A percentile compares a stretch with the other conserved stretches of the same genome.
These are phyloP conservation scores for Elaeagnus macrophylla DNA, from an alignment of 306 rosid genomes.

Conservation along the genomic window DNA sequence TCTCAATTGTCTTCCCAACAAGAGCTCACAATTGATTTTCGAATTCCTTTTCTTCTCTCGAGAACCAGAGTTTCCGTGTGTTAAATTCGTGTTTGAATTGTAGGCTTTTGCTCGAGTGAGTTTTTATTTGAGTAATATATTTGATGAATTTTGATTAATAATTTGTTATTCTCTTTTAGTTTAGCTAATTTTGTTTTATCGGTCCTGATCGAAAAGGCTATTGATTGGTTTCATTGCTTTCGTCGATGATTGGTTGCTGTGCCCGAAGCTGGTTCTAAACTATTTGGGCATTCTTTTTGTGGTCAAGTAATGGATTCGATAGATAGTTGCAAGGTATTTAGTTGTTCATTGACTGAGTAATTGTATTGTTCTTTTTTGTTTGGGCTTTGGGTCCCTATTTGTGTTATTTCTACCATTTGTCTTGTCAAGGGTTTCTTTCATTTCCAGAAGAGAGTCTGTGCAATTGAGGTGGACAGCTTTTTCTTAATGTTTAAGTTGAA, in stretches of 20 bases:
- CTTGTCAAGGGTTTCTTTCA: not conserved
- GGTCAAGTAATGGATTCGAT: constrained; percentile 57
- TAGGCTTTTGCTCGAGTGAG: constrained; percentile 1
- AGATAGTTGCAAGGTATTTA: constrained; percentile 66
- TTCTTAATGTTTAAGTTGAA: not conserved
- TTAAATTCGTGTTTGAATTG: constrained; percentile 2
- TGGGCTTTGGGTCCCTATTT: not conserved
- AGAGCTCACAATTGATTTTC: not conserved
- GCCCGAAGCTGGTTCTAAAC: constrained; percentile 31
- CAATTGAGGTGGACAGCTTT: constrained; percentile 6
- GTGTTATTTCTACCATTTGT: not conserved
- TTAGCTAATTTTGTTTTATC: constrained; percentile 31
- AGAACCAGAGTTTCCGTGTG: not conserved
- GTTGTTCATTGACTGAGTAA: not conserved
- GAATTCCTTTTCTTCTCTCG: not conserved
- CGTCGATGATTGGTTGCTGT: constrained; percentile 14
- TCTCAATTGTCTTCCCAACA: not conserved
- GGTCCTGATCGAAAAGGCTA: constrained; percentile 24
- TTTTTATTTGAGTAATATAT: constrained; percentile 5
- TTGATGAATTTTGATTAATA: constrained; percentile 12
- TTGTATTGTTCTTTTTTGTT: not conserved
- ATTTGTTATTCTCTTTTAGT: constrained; percentile 6
- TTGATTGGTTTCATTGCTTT: constrained; percentile 21
- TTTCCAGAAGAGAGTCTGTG: not conserved
- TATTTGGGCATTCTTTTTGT: constrained; percentile 19